Conservation (phyloP, 148 eudicot genomes). For the Diospyros kaki region DNA sequence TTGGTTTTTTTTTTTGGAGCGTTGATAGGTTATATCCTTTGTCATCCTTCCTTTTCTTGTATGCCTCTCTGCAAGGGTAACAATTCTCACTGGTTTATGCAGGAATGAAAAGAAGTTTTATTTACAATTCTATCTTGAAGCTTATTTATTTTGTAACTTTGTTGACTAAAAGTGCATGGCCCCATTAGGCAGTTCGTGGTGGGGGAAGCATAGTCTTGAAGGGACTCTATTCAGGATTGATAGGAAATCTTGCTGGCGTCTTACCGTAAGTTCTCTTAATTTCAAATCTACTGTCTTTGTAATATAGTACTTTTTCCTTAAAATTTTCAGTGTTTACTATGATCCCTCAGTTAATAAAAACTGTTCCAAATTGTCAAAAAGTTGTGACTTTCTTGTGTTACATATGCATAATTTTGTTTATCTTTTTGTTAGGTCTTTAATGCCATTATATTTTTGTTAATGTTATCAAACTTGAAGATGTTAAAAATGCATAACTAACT, state of each 20-base stretch:
- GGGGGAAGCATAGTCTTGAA: conserved; percentile 58
- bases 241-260: conserved; percentile 77
- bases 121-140: background rate
- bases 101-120: background rate
- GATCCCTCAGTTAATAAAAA: background rate
- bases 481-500: background rate
- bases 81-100: background rate
- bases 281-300: background rate
- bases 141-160: background rate
- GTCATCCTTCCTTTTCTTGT: background rate
- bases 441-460: background rate
- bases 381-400: background rate
- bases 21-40: background rate
- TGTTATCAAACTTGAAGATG: background rate
- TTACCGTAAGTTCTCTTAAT: conserved; percentile 55
- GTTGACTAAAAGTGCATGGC: conserved; percentile 12
- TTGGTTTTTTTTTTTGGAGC: too few species aligned
- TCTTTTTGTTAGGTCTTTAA: background rate
- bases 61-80: background rate
- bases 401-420: too few species aligned
- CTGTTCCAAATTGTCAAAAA: background rate
- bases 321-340: too few species aligned
- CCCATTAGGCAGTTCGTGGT: conserved; percentile 54
- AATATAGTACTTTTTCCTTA: too few species aligned
- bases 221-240: conserved; percentile 80